phyloP scores from a whole-genome alignment of 768 basidiomycete genomes.

The Boletus rufocinnamomeus region DNA sequence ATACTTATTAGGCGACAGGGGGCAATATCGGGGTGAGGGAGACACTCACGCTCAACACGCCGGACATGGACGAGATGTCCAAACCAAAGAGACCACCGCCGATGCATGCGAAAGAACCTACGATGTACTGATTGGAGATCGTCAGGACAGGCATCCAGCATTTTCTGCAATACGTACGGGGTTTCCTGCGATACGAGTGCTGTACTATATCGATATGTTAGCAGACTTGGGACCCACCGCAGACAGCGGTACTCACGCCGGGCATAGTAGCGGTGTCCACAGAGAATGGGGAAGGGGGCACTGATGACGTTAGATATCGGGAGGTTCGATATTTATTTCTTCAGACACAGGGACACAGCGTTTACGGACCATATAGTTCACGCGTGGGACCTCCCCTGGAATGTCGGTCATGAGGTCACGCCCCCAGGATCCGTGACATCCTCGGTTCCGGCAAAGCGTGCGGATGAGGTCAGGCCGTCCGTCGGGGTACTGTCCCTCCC shows the following conservation, averaged over 20 bases:
- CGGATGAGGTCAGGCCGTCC: neutral
- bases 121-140: constrained; percentile 58
- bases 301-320: neutral
- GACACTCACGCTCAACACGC: constrained; percentile 56
- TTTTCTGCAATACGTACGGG: constrained; percentile 41
- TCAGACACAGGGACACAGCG: neutral
- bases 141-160: constrained; percentile 6
- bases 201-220: constrained; percentile 45
- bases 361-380: constrained; percentile 12
- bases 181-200: constrained; percentile 55
- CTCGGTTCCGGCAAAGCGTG: neutral
- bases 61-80: constrained; percentile 84
- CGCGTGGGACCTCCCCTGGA: neutral
- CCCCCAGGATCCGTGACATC: constrained; percentile 1
- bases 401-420: constrained; percentile 5
- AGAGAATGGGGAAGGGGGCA: neutral
- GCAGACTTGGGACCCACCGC: neutral
- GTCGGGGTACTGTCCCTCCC: neutral
- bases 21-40: neutral
- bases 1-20: neutral
- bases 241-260: constrained; percentile 20
- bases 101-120: constrained; percentile 81
- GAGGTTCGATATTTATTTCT: constrained; percentile 16
- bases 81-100: constrained; percentile 78
- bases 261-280: constrained; percentile 22